Conservation (phyloP, 306 rosid genomes). For the Gillenia trifoliata region DNA sequence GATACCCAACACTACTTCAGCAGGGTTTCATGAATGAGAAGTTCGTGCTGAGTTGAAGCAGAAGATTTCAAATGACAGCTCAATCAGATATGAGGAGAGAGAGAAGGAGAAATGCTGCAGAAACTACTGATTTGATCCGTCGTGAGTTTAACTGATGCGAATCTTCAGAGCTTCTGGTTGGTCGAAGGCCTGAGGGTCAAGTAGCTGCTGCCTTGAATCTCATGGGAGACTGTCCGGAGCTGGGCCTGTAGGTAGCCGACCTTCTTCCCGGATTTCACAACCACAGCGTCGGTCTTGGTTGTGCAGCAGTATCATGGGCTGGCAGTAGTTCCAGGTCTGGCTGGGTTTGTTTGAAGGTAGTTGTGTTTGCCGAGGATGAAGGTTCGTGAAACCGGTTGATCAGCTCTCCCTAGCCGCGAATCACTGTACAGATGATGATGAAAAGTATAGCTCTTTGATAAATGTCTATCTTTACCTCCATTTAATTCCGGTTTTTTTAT, state of each 20-base stretch:
- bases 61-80: constrained; percentile 11
- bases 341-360: constrained; percentile 4
- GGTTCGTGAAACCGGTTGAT: constrained; percentile 6
- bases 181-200: constrained; percentile 40
- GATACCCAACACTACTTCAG: neutral
- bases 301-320: constrained; percentile 42
- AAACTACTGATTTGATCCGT: constrained; percentile 21
- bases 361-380: constrained; percentile 16
- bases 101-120: constrained; percentile 19
- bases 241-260: constrained; percentile 56
- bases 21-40: constrained; percentile 17
- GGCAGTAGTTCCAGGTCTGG: neutral
- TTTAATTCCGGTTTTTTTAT: neutral
- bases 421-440: neutral
- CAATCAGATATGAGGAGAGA: constrained; percentile 41
- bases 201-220: constrained; percentile 27
- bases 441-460: neutral
- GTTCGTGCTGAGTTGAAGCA: constrained; percentile 28
- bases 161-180: constrained; percentile 53
- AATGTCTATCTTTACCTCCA: neutral
- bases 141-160: constrained; percentile 28
- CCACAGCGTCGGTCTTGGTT: constrained; percentile 52
- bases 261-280: constrained; percentile 31
- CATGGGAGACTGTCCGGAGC: constrained; percentile 42
- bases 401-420: neutral